Evolutionary conservation across 176 grass and related monocot genomes (phyloP).

Genomic region (Oryza nivara): DNA sequence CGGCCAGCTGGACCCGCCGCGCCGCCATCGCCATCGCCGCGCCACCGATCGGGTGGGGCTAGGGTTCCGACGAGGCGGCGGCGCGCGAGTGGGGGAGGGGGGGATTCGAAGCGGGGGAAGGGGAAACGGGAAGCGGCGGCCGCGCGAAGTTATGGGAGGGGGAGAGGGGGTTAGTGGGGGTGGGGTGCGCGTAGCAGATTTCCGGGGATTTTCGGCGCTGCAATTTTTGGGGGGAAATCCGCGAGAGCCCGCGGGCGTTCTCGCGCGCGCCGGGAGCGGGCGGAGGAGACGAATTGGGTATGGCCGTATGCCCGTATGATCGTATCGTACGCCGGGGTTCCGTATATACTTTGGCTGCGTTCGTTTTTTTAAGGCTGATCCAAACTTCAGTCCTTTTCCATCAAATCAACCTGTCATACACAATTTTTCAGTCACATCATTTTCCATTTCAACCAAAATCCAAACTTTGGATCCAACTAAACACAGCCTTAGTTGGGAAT

Average conservation of each 20-base stretch:
- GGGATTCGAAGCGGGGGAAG: neutral
- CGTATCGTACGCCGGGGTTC: no score
- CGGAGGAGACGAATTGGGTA: neutral
- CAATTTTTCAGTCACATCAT: no score
- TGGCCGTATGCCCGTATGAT: no score
- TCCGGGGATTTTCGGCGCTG: neutral
- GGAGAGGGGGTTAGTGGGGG: neutral
- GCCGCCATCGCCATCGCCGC: conserved; percentile 44
- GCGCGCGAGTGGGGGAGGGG: neutral
- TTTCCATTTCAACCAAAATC: no score
- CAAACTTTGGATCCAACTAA: no score
- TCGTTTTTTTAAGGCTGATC: no score
- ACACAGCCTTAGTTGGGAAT: no score
- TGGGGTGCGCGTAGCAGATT: conserved; percentile 1
- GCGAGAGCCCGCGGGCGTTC: neutral
- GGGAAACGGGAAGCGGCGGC: neutral
- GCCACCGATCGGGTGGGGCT: neutral
- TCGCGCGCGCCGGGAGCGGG: neutral
- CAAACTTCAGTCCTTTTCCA: no score
- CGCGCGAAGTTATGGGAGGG: neutral
- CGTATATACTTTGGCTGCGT: no score
- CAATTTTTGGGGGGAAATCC: neutral
- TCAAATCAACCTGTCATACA: no score
- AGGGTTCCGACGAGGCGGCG: conserved; percentile 43
- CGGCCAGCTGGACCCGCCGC: conserved; percentile 49